Base-by-base conservation (phyloP, 805 yeast species). In the Candida loeiensis region DNA sequence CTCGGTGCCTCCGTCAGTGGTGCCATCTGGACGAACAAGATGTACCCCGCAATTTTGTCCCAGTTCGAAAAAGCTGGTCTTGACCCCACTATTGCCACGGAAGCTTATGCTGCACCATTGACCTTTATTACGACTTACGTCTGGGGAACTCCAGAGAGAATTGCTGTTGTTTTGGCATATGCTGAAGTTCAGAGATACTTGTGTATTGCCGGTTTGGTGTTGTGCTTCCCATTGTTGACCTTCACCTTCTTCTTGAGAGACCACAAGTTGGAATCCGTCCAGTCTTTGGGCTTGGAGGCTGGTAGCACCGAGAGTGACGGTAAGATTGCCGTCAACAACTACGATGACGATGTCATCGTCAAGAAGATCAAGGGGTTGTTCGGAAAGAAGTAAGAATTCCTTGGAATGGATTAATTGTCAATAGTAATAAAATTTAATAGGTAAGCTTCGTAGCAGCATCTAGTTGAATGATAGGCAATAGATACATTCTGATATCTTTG, bases 81-180 rank as follows among this genome's bases (percentile, higher is more conserved):
- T 6, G 65, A 73, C 41, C 49, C 59, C 1, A 56, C 69, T 0
- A 45, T 72, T n/a, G 77, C 78, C 6, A 47, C 59, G 0, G 45
- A 40, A 2, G 82, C 79, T 11, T 80, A 79, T 50, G 67, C 65
- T 2, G 58, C 70, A 13, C 89, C 89, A 24, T 70, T 71, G 47
- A 58, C 68, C 0, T 80, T 77, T 47, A 65, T 74, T 36, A 44
- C 53, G 2, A 50, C 50, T 0, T 69, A 80, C 51, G 55, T 77
- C 1, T 79, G 85, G 85, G 88, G 80, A 2, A 66, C 85, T 1
- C 76, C 81, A 13, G 76, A 71, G 44, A 75, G 91, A 59, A 55
- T 53, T 2, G 81, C 76, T 3, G 68, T 80, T 37, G 82, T 80
- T 3, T 59, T 54, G 35, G 73, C 85, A 2, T 84, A 83, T 56